phyloP scores from a whole-genome alignment of 306 rosid species.

The Lupinus albus region DNA sequence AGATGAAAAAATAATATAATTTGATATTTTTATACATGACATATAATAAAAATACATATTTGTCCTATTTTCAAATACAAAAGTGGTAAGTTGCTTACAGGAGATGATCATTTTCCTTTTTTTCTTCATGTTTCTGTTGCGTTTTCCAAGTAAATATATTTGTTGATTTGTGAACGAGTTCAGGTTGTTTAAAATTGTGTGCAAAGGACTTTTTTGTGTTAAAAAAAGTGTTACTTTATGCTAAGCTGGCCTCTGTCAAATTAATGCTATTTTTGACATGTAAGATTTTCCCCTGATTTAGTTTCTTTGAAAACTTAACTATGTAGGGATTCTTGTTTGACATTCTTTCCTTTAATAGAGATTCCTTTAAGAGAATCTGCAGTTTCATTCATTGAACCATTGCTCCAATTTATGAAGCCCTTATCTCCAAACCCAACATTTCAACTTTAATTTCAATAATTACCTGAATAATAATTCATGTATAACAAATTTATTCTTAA shows the following conservation, averaged over 20 bases:
- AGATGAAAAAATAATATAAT: too few relatives aligned
- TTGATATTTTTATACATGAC: too few relatives aligned
- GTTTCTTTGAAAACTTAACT: too few relatives aligned
- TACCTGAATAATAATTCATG: neutral
- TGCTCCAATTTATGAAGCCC: neutral
- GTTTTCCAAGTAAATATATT: neutral
- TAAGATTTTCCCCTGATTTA: neutral
- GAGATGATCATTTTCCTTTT: neutral
- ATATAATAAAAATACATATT: too few relatives aligned
- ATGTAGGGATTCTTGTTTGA: neutral
- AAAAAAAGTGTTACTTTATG: neutral
- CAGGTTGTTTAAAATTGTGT: neutral
- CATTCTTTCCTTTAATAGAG: too few relatives aligned
- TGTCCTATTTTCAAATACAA: too few relatives aligned
- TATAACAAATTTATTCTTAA: too few relatives aligned
- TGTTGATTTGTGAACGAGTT: too few relatives aligned
- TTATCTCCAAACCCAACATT: neutral
- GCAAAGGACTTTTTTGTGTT: neutral
- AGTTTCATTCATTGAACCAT: neutral
- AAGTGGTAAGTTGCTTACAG: too few relatives aligned
- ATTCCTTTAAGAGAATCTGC: neutral
- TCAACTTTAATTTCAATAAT: neutral
- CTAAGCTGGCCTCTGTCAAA: neutral
- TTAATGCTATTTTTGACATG: neutral
- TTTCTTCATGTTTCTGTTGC: neutral